Evolutionary conservation across 805 yeast genomes (phyloP).

Genomic region (Ogataea trehaloabstinens): DNA sequence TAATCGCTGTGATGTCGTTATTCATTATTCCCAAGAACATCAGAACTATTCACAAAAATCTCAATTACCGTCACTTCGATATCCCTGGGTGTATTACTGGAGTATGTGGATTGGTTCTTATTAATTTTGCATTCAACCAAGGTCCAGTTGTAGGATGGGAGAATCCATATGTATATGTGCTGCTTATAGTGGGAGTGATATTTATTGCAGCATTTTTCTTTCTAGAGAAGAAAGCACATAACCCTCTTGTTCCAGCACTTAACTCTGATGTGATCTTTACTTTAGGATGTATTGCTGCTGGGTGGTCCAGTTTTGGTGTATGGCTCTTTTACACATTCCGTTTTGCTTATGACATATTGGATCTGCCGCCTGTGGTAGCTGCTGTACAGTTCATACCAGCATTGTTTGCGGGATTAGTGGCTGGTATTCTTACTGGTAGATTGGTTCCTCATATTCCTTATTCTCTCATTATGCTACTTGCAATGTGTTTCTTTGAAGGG

Average conservation of each 20-base stretch:
- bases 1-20: constrained; percentile 32
- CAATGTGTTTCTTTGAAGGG: constrained; percentile 54
- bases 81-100: constrained; percentile 56
- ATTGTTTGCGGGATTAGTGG: constrained; percentile 51
- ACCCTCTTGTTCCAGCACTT: constrained; percentile 39
- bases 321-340: constrained; percentile 66
- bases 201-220: constrained; percentile 44
- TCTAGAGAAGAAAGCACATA: constrained; percentile 40
- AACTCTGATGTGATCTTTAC: constrained; percentile 45
- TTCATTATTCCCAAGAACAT: constrained; percentile 38
- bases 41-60: constrained; percentile 12
- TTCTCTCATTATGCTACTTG: constrained; percentile 45
- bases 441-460: constrained; percentile 48
- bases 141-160: constrained; percentile 74
- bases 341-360: constrained; percentile 48
- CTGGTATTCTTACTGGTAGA: constrained; percentile 51
- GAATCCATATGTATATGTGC: constrained; percentile 52
- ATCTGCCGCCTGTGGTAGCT: constrained; percentile 44
- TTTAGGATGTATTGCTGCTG: constrained; percentile 50
- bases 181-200: constrained; percentile 50
- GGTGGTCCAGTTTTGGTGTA: constrained; percentile 79
- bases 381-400: constrained; percentile 46
- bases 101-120: constrained; percentile 55
- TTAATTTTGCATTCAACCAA: constrained; percentile 73
- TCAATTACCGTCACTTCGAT: constrained; percentile 36